Base-by-base conservation (phyloP, 108 stramenopile species). In the Craspedostauros australis region DNA sequence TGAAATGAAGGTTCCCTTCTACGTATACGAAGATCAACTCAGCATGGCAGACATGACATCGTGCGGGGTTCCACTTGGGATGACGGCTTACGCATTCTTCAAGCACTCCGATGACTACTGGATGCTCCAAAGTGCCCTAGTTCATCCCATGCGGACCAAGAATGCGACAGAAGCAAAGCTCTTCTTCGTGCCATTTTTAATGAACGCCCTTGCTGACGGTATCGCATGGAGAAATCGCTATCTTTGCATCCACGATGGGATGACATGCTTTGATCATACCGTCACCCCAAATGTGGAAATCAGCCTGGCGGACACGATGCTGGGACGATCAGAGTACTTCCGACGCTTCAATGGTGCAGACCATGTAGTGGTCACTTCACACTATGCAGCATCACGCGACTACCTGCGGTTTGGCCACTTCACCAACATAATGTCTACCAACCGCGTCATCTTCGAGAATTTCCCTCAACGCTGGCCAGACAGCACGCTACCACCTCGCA, bases 71-170 rank as follows among this genome's bases (percentile, higher is more conserved):
- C 56, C 56, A 1, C 21, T 57, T 40, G 21, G 8, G 11, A 37
- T 15, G 4, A 19, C 33, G 21, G 11, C 9, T n/a, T 50, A 37
- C 20, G 3, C 21, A 5, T 34, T 34, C 9, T 15, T 20, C 1
- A 63, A 63, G 34, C 62, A 63, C 52, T 28, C 33, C 1, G 62
- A 63, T 30, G 62, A 63, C 33, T 63, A 63, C 16, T 63, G 62
- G 62, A 59, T 58, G 20, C 23, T 66, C 19, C n/a, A 44, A 32
- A 19, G 33, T 25, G 51, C 50, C 15, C 28, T 60, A 38, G 6
- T 19, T 8, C 65, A 66, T 26, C 65, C 57, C 9, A 66, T 66
- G 65, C 56, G 65, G 6, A 66, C 65, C 11, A 24, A 11, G 14
- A 24, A 66, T 30, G 25, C 57, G n/a, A 27, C 46, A 19, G 4